Percentiles rank a stretch among this genome's conserved stretches.
phyloP scores from a whole-genome alignment of 345 rosid genomes.

The Boechera divaricarpa region DNA sequence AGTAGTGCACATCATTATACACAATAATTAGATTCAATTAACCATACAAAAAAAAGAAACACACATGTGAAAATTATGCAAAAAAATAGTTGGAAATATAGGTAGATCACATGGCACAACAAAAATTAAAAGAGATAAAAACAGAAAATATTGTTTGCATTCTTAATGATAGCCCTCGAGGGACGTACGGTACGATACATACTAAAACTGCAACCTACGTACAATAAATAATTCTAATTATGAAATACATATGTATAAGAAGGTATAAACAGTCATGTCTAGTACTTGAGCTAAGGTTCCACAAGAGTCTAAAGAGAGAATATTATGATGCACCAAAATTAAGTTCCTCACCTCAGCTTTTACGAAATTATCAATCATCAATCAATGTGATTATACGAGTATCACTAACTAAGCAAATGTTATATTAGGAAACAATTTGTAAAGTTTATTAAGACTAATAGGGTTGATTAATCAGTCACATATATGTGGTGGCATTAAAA shows the following conservation, averaged over 20 bases:
- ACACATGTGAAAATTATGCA: constrained; percentile 3
- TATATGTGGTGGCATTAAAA: not conserved
- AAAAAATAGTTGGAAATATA: constrained; percentile 25
- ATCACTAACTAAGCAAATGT: constrained; percentile 1
- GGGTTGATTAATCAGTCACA: constrained; percentile 10
- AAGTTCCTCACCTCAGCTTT: constrained; percentile 31
- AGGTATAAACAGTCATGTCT: constrained; percentile 35
- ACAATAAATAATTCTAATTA: not conserved
- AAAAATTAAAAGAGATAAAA: not conserved
- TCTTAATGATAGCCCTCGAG: constrained; percentile 31
- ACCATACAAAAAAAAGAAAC: not conserved
- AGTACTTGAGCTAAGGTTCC: constrained; percentile 31
- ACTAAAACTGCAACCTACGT: constrained; percentile 31
- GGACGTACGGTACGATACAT: constrained; percentile 31
- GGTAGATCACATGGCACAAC: constrained; percentile 33
- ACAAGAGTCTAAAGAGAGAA: constrained; percentile 25
- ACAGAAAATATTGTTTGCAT: constrained; percentile 11
- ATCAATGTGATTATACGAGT: constrained; percentile 17
- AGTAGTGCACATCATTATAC: not conserved
- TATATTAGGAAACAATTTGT: constrained; percentile 9
- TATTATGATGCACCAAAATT: constrained; percentile 23
- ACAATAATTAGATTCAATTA: not conserved
- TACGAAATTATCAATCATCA: constrained; percentile 29
- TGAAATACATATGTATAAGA: not conserved
- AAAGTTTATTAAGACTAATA: constrained; percentile 19